phyloP scores from a whole-genome alignment of 2,329 filamentous ascomycete genomes.

The Calonectria montana region DNA sequence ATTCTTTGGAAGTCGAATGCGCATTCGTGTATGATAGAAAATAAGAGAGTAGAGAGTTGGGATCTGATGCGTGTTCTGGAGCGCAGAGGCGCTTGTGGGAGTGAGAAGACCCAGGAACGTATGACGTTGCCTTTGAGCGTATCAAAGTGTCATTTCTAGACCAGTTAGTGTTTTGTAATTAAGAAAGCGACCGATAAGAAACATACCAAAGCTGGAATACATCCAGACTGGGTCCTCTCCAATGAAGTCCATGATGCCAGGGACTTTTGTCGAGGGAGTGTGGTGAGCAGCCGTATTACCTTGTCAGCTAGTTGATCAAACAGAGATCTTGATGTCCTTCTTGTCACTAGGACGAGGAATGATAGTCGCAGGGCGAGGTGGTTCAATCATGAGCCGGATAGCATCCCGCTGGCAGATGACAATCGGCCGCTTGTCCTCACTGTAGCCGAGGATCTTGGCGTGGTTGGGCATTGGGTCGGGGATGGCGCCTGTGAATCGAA shows the following conservation, averaged over 20 bases:
- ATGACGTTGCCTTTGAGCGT: conserved; percentile 1
- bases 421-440: conserved; percentile 49
- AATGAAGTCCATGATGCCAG: background rate
- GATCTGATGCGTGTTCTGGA: background rate
- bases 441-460: conserved; percentile 52
- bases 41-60: background rate
- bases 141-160: conserved; percentile 6
- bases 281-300: background rate
- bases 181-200: no score
- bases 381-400: conserved; percentile 46
- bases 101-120: background rate
- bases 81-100: background rate
- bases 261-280: background rate
- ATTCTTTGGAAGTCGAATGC: background rate
- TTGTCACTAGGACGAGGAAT: conserved; percentile 20
- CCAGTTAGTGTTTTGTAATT: background rate
- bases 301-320: background rate
- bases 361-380: conserved; percentile 20
- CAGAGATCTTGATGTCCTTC: conserved; percentile 22
- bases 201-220: background rate
- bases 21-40: background rate
- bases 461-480: conserved; percentile 46
- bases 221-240: background rate
- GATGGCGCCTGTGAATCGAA: conserved; percentile 54
- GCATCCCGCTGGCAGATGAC: conserved; percentile 52